Evolutionary conservation across 371 early-diverging fungal genomes (phyloP).

Genomic region (Fennellomyces sp.): DNA sequence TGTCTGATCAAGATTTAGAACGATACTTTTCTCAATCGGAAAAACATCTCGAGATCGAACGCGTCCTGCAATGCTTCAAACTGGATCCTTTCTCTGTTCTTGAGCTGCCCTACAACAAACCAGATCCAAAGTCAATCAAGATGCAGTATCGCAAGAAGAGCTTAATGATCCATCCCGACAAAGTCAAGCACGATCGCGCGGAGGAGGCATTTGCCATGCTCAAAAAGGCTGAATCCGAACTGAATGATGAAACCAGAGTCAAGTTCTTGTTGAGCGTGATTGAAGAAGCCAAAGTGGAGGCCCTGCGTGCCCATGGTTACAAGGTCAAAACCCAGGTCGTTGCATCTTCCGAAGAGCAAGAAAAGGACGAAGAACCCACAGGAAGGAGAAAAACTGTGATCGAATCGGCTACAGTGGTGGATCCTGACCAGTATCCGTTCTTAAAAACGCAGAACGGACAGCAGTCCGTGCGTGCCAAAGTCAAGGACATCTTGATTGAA

Average conservation of each 20-base stretch:
- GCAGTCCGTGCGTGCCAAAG: constrained; percentile 51
- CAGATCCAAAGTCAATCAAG: constrained; percentile 67
- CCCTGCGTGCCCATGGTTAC: constrained; percentile 49
- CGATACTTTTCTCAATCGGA: constrained; percentile 69
- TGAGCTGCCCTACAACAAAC: constrained; percentile 64
- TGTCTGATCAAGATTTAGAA: constrained; percentile 60
- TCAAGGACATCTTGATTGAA: constrained; percentile 67
- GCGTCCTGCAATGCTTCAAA: constrained; percentile 74
- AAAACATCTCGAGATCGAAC: constrained; percentile 83
- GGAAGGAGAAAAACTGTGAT: constrained; percentile 21
- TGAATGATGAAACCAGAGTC: constrained; percentile 70
- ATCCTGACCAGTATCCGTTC: constrained; percentile 42
- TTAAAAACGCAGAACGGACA: constrained; percentile 39
- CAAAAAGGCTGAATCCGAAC: constrained; percentile 83
- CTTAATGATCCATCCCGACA: constrained; percentile 91
- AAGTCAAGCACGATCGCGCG: constrained; percentile 77
- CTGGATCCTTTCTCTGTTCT: constrained; percentile 86
- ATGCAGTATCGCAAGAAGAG: constrained; percentile 83
- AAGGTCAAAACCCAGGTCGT: constrained; percentile 43
- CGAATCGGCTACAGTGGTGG: constrained; percentile 30
- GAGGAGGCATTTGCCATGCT: constrained; percentile 83
- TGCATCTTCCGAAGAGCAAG: constrained; percentile 17
- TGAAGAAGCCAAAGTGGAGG: constrained; percentile 70
- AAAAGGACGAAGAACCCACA: constrained; percentile 2
- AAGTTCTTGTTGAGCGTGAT: constrained; percentile 61